Base-by-base conservation (phyloP, 139 green algal species). In the Gonium pectorale region DNA sequence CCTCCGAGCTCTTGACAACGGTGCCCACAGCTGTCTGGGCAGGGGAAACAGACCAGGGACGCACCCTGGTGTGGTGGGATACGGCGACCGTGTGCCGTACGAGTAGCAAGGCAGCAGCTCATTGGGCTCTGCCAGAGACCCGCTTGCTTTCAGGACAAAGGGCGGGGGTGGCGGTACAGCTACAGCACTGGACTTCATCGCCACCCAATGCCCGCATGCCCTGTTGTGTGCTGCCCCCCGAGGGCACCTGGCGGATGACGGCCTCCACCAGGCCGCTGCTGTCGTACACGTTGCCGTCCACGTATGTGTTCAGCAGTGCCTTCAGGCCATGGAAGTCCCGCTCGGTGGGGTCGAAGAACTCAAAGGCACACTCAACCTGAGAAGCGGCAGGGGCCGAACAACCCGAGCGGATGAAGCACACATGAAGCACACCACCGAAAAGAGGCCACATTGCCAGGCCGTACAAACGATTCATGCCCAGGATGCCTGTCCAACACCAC, bases 241-340 rank as follows among this genome's bases (percentile, higher is more conserved):
- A 5, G 8, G 83, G 1, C 40, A 89, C 94, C 92, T 97, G 92
- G 4, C 60, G 52, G 35, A 98, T 95, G 52, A 98, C 91, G 21
- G 90, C 83, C 46, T 98, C 91, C 4, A 93, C 89, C 29, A 98
- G 88, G n/a, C 86, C 91, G 7, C 89, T 92, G 71, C 83, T 88
- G 69, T 93, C 90, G 75, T 91, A 98, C 54, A 87, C 52, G 43
- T 88, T 70, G 0, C 92, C 95, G 80, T 98, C 95, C 46, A 98
- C 89, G 75, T 95, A 98, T 9, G 60, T 92, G 38, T 84, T 66
- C 79, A 98, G 84, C 77, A 99, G 87, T 2, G 90, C 91, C 56
- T 94, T 96, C 19, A 98, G 80, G 31, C 96, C 96, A 22, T 96
- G 95, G 67, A 96, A 99, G 89, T 98, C 96, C 0, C 85, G 81